Conservation (phyloP, 805 yeast species). For the Debaryomyces tyrocola region DNA sequence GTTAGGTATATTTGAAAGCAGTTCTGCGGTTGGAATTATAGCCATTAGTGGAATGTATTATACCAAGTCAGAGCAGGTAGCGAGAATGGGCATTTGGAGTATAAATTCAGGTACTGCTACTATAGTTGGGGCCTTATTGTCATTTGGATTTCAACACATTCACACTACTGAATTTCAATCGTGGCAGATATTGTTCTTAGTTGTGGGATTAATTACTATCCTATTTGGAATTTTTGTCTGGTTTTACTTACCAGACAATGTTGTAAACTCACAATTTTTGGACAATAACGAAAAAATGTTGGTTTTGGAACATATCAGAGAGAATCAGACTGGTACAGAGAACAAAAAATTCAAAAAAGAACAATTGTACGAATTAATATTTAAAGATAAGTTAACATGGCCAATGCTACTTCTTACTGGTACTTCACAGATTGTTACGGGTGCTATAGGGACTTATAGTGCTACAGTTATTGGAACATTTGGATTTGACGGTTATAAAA, state of each 20-base stretch:
- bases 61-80: conserved; percentile 50
- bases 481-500: conserved; percentile 45
- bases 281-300: conserved; percentile 40
- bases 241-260: conserved; percentile 52
- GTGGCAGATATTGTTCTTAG: conserved; percentile 63
- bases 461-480: conserved; percentile 52
- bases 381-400: conserved; percentile 51
- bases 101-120: conserved; percentile 60
- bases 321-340: conserved; percentile 53
- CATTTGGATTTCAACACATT: conserved; percentile 56
- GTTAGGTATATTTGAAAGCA: conserved; percentile 55
- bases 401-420: conserved; percentile 46
- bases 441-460: conserved; percentile 54
- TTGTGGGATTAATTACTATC: conserved; percentile 55
- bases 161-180: conserved; percentile 35
- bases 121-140: conserved; percentile 44
- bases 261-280: conserved; percentile 34
- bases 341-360: conserved; percentile 43
- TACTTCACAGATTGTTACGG: conserved; percentile 49
- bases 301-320: conserved; percentile 45
- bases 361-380: conserved; percentile 48
- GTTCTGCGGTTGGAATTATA: conserved; percentile 57
- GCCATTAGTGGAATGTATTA: conserved; percentile 65
- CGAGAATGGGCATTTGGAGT: conserved; percentile 57
- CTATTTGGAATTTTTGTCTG: conserved; percentile 47